A percentile compares a stretch with the other conserved stretches of the same genome.
Evolutionary conservation across 2,329 filamentous ascomycete species (phyloP).

Genomic region (Trichoderma hamatum): DNA sequence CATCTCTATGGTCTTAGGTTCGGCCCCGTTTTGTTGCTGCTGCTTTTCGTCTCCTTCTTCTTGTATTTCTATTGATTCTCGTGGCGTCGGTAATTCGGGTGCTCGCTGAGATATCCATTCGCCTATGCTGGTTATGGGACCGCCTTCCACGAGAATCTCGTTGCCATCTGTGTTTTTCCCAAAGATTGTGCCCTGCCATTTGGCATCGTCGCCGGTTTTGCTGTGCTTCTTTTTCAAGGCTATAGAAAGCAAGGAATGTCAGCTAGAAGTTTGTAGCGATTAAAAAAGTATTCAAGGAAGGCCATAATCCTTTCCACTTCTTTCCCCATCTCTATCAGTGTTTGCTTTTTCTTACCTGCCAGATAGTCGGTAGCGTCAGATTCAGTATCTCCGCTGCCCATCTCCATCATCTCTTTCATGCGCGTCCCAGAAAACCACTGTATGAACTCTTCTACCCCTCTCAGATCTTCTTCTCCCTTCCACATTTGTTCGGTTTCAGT

Average conservation of each 20-base stretch:
- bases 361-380: slow-evolving; percentile 70
- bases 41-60: neutral
- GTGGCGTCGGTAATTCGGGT: slow-evolving; percentile 24
- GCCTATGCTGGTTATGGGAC: slow-evolving; percentile 45
- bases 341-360: slow-evolving; percentile 52
- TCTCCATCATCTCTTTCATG: slow-evolving; percentile 78
- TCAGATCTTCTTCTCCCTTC: slow-evolving; percentile 72
- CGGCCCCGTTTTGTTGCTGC: slow-evolving; percentile 27
- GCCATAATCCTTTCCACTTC: neutral
- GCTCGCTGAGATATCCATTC: slow-evolving; percentile 44
- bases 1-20: slow-evolving; percentile 37
- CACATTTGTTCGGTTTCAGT: slow-evolving; percentile 70
- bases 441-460: slow-evolving; percentile 77
- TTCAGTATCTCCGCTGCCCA: slow-evolving; percentile 73
- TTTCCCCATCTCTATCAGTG: neutral
- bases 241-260: slow-evolving; percentile 36
- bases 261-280: slow-evolving; percentile 45
- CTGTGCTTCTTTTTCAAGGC: slow-evolving; percentile 90
- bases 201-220: slow-evolving; percentile 83
- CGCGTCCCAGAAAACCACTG: slow-evolving; percentile 74
- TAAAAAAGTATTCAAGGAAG: neutral
- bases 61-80: slow-evolving; percentile 20
- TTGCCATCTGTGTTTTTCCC: slow-evolving; percentile 73
- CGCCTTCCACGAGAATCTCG: slow-evolving; percentile 78
- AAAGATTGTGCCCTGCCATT: slow-evolving; percentile 82